A percentile compares a stretch with the other conserved stretches of the same genome.
These are phyloP conservation scores for Aspergillus sp. DNA, from an alignment of 2,329 filamentous ascomycete species.

Conservation along the genomic window DNA sequence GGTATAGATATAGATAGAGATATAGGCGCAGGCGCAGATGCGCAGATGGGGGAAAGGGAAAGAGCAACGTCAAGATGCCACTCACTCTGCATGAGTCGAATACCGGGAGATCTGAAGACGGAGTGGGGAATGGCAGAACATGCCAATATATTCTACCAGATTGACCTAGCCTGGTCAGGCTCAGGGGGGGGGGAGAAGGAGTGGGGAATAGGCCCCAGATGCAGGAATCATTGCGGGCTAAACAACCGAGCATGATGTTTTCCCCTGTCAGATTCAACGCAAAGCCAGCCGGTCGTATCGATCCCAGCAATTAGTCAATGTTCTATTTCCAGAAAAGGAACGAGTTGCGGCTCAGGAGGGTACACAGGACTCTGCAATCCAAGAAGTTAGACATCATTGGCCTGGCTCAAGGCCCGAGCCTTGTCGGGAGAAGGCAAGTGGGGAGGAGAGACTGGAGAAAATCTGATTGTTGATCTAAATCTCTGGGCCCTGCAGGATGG, in stretches of 20 bases:
- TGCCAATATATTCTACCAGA: no score
- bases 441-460: not conserved
- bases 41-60: no score
- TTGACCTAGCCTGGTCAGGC: not conserved
- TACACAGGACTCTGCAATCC: not conserved
- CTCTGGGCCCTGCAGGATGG: not conserved
- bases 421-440: not conserved
- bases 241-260: not conserved
- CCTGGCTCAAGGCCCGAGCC: not conserved
- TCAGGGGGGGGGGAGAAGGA: not conserved
- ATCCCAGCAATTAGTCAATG: not conserved
- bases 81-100: no score
- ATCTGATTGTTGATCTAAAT: constrained; percentile 1
- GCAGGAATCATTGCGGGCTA: no score
- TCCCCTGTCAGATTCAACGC: not conserved
- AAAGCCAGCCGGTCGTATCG: not conserved
- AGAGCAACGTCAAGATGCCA: no score
- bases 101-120: no score
- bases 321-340: not conserved
- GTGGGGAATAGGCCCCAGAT: not conserved
- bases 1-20: no score
- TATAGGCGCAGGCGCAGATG: no score
- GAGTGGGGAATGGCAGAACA: no score
- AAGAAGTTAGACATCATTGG: not conserved
- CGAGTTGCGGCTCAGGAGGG: not conserved